Conservation (phyloP, 2,329 filamentous ascomycete genomes). For the Blastomyces parvus region DNA sequence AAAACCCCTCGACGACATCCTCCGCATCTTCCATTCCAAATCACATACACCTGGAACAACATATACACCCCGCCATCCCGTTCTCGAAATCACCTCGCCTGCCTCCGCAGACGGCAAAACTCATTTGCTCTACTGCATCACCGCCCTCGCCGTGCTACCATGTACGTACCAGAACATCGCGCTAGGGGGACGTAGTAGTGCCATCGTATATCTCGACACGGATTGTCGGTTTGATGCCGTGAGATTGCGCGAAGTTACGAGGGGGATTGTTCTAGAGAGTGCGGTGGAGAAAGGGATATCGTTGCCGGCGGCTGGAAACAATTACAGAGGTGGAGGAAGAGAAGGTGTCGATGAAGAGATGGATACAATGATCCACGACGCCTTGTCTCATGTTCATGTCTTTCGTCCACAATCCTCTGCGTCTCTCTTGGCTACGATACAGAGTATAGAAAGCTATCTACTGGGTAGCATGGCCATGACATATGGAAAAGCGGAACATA, state of each 20-base stretch:
- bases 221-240: conserved; percentile 45
- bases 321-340: not conserved
- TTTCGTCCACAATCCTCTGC: conserved; percentile 46
- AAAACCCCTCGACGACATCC: conserved; percentile 38
- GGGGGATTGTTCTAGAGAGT: conserved; percentile 19
- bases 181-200: conserved; percentile 39
- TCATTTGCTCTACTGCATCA: conserved; percentile 49
- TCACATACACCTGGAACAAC: conserved; percentile 7
- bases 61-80: conserved; percentile 20
- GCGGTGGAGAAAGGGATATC: conserved; percentile 2
- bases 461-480: conserved; percentile 25
- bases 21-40: conserved; percentile 29
- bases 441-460: conserved; percentile 42
- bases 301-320: not conserved
- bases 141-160: conserved; percentile 44
- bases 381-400: conserved; percentile 49
- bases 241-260: conserved; percentile 33
- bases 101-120: conserved; percentile 48
- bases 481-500: not conserved
- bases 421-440: conserved; percentile 43
- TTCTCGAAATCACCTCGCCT: conserved; percentile 47
- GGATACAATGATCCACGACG: conserved; percentile 24
- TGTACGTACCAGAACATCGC: conserved; percentile 20
- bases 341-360: not conserved
- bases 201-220: conserved; percentile 49